Conservation (phyloP, 129 eudicot genomes). For the Flaveria robusta region DNA sequence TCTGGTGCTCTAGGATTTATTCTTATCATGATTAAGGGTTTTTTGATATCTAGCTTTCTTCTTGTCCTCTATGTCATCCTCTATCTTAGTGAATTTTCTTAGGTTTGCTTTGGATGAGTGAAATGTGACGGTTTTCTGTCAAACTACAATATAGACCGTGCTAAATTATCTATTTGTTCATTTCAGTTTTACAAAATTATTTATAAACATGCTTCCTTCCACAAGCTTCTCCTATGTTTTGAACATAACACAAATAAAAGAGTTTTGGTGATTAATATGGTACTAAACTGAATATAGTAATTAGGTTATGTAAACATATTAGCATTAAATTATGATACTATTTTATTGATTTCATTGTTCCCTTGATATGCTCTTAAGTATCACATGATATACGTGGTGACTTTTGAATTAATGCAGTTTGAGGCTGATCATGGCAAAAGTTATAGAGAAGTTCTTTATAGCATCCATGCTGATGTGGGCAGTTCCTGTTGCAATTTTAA, state of each 20-base stretch:
- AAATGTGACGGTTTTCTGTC: background rate
- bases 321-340: background rate
- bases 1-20: too few species aligned
- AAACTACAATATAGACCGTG: background rate
- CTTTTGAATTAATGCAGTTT: conserved; percentile 25
- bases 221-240: background rate
- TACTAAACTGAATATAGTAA: background rate
- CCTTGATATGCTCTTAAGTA: background rate
- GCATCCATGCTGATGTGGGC: conserved; percentile 86
- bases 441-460: conserved; percentile 66
- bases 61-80: background rate
- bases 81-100: background rate
- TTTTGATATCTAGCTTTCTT: background rate
- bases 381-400: background rate
- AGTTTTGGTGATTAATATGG: background rate
- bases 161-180: background rate
- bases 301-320: background rate
- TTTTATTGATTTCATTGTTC: background rate
- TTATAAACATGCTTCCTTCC: background rate
- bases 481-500: conserved; percentile 68
- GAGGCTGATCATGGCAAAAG: conserved; percentile 45
- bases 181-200: background rate
- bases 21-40: background rate
- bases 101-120: background rate
- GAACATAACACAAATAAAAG: background rate